Conservation (phyloP, 768 basidiomycete genomes). For the Leccinellum luteum region DNA sequence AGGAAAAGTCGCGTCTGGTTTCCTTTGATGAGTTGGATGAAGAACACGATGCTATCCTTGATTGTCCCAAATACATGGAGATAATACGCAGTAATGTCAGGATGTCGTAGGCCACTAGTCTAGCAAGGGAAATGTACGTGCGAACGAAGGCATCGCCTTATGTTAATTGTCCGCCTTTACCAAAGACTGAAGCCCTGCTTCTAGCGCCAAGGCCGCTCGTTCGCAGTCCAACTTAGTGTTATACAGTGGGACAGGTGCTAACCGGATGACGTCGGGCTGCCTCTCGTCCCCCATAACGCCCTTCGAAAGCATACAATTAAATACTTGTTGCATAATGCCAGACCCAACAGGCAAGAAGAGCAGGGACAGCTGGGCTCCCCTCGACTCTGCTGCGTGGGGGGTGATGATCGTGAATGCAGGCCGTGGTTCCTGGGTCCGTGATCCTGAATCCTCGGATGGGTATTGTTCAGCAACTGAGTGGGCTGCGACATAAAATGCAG, state of each 20-base stretch:
- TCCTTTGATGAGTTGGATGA: constrained; percentile 38
- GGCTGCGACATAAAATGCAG: constrained; percentile 59
- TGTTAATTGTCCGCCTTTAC: constrained; percentile 11
- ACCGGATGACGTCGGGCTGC: constrained; percentile 86
- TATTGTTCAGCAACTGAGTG: constrained; percentile 32
- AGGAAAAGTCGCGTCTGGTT: constrained; percentile 26
- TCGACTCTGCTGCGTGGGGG: constrained; percentile 58
- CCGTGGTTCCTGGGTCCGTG: constrained; percentile 1
- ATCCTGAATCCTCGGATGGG: constrained; percentile 21
- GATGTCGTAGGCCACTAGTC: constrained; percentile 3
- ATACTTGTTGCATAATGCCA: constrained; percentile 69
- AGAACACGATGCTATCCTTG: constrained; percentile 57
- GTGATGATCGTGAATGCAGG: constrained; percentile 91
- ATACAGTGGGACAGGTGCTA: constrained; percentile 86
- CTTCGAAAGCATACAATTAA: constrained; percentile 51
- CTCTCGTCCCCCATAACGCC: constrained; percentile 94
- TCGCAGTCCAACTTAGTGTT: constrained; percentile 79
- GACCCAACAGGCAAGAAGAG: constrained; percentile 62
- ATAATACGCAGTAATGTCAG: constrained; percentile 44
- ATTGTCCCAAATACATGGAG: constrained; percentile 40
- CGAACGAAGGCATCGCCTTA: constrained; percentile 3
- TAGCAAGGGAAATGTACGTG: not conserved
- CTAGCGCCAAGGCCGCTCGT: constrained; percentile 60
- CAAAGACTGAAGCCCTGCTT: constrained; percentile 49
- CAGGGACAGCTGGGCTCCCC: constrained; percentile 89